phyloP scores from a whole-genome alignment of 768 basidiomycete species.

The Leccinum arenicola region DNA sequence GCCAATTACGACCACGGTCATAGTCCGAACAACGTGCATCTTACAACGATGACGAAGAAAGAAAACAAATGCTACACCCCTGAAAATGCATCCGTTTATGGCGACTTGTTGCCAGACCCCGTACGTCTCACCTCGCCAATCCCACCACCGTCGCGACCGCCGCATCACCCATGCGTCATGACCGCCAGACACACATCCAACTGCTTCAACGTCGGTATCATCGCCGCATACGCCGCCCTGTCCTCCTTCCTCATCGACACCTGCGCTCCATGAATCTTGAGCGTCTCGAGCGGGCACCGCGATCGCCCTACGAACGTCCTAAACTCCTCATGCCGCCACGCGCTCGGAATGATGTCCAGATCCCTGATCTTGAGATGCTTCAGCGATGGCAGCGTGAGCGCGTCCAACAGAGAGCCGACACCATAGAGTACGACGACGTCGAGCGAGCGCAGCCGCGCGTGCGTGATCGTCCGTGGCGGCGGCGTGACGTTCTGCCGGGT shows the following conservation, averaged over 20 bases:
- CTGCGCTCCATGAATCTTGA: constrained; percentile 12
- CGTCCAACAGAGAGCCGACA: constrained; percentile 5
- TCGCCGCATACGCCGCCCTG: constrained; percentile 7
- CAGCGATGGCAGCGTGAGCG: constrained; percentile 16
- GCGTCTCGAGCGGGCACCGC: constrained; percentile 19
- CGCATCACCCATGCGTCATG: constrained; percentile 5
- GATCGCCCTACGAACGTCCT: constrained; percentile 21
- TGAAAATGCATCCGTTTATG: constrained; percentile 9
- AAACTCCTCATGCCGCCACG: constrained; percentile 13
- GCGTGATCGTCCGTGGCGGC: constrained; percentile 7
- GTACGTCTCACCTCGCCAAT: neutral
- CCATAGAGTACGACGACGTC: constrained; percentile 9
- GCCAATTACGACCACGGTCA: too few relatives aligned
- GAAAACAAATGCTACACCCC: too few relatives aligned
- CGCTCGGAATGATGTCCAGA: constrained; percentile 17
- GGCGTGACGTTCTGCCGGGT: neutral
- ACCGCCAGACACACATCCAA: constrained; percentile 14
- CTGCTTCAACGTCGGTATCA: constrained; percentile 19
- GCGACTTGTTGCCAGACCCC: neutral
- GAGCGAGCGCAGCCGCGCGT: constrained; percentile 10
- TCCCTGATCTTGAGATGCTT: constrained; percentile 8
- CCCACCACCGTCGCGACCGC: neutral
- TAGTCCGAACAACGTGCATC: neutral
- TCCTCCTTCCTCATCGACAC: constrained; percentile 15
- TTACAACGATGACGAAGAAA: constrained; percentile 13